A percentile compares a stretch with the other conserved stretches of the same genome.
These are phyloP conservation scores for Solanum okadae DNA, from an alignment of 257 asterid genomes.

Conservation along the genomic window DNA sequence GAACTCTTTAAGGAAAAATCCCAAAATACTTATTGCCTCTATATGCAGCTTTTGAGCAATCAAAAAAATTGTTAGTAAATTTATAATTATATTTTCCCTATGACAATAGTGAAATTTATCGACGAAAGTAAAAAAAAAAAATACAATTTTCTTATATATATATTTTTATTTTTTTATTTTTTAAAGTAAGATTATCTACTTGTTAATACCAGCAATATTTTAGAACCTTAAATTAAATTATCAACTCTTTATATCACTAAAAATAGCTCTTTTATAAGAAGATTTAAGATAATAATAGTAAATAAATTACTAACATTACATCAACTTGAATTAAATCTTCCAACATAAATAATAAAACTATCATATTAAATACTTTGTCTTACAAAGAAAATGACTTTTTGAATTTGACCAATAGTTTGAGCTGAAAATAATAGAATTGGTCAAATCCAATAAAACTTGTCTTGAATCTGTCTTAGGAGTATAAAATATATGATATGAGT, in stretches of 20 bases:
- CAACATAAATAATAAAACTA: not conserved
- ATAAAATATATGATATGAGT: not conserved
- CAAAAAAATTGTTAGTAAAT: not conserved
- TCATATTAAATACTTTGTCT: not conserved
- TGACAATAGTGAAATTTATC: not conserved
- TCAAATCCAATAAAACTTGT: not conserved
- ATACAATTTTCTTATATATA: too few species aligned
- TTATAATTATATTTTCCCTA: not conserved
- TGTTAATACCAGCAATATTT: too few species aligned
- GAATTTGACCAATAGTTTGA: not conserved
- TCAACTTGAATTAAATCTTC: not conserved
- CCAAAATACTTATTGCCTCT: not conserved
- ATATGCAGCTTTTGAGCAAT: not conserved
- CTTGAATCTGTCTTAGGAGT: not conserved
- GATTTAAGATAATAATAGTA: too few species aligned
- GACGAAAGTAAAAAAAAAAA: too few species aligned
- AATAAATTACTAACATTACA: not conserved
- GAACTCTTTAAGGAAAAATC: not conserved
- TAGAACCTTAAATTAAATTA: too few species aligned
- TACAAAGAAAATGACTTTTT: not conserved
- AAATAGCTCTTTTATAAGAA: too few species aligned
- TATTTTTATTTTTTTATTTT: too few species aligned
- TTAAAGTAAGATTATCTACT: not conserved
- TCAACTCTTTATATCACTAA: not conserved
- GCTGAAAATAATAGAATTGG: not conserved